Evolutionary conservation across 2,329 filamentous ascomycete genomes (phyloP).

Genomic region (Myotisia sp.): DNA sequence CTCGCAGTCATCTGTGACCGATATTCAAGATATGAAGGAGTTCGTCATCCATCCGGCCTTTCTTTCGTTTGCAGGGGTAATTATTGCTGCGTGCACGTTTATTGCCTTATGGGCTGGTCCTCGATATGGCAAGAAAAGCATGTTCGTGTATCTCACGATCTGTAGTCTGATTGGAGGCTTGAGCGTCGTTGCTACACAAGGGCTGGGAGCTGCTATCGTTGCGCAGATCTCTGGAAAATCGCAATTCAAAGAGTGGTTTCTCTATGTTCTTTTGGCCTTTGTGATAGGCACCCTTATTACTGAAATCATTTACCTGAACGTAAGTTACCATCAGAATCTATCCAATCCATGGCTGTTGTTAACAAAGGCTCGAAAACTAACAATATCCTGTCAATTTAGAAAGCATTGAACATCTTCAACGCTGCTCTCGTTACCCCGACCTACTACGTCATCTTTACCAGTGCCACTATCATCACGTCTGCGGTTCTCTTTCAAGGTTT

Average conservation of each 20-base stretch:
- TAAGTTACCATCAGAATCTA: slow-evolving; percentile 37
- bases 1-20: slow-evolving; percentile 63
- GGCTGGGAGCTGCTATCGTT: slow-evolving; percentile 77
- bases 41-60: slow-evolving; percentile 82
- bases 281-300: slow-evolving; percentile 77
- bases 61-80: slow-evolving; percentile 65
- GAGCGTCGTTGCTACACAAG: slow-evolving; percentile 89
- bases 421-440: slow-evolving; percentile 93
- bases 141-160: slow-evolving; percentile 93
- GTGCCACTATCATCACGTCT: slow-evolving; percentile 84
- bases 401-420: slow-evolving; percentile 96
- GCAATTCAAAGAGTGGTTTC: slow-evolving; percentile 96
- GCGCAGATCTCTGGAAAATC: slow-evolving; percentile 66
- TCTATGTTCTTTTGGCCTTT: slow-evolving; percentile 83
- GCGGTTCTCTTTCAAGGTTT: slow-evolving; percentile 87
- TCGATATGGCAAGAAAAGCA: slow-evolving; percentile 85
- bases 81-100: slow-evolving; percentile 58
- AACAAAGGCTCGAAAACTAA: slow-evolving; percentile 3
- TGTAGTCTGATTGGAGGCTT: slow-evolving; percentile 89
- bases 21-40: slow-evolving; percentile 83
- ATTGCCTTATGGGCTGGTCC: slow-evolving; percentile 71
- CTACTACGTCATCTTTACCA: slow-evolving; percentile 98
- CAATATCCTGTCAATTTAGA: slow-evolving; percentile 43
- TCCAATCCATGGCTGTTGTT: neutral
- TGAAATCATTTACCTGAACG: slow-evolving; percentile 91